Conservation (phyloP, 257 asterid genomes). For the Solanum sitiens region DNA sequence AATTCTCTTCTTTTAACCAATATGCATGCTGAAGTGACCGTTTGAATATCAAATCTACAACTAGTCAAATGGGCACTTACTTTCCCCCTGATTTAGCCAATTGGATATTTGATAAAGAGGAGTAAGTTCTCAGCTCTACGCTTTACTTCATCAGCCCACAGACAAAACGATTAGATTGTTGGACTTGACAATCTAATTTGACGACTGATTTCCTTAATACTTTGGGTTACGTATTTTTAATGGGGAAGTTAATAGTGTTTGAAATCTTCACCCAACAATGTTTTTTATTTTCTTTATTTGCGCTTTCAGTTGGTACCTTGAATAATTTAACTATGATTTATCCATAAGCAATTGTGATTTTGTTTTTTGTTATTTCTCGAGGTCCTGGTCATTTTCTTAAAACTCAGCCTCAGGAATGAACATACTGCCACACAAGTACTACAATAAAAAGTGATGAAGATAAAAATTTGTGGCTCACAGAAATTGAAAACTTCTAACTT, state of each 20-base stretch:
- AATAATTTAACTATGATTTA: neutral
- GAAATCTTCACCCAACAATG: neutral
- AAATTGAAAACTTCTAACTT: neutral
- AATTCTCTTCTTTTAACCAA: neutral
- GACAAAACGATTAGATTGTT: neutral
- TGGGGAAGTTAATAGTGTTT: neutral
- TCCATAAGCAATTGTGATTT: neutral
- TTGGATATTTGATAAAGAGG: neutral
- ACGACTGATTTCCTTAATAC: neutral
- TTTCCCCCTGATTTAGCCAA: neutral
- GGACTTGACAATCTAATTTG: neutral
- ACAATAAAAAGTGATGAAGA: neutral
- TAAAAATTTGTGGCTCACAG: neutral
- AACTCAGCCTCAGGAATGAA: neutral
- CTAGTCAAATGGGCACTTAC: neutral
- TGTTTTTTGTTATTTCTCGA: neutral
- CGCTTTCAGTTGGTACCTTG: neutral
- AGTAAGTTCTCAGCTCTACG: neutral
- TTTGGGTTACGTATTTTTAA: neutral
- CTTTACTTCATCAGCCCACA: neutral
- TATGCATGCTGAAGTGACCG: neutral
- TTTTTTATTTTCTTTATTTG: neutral
- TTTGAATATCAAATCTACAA: neutral
- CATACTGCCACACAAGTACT: neutral
- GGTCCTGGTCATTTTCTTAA: neutral